Base-by-base conservation (phyloP, 2,329 filamentous ascomycete species). In the Cordyceps tenuipes region DNA sequence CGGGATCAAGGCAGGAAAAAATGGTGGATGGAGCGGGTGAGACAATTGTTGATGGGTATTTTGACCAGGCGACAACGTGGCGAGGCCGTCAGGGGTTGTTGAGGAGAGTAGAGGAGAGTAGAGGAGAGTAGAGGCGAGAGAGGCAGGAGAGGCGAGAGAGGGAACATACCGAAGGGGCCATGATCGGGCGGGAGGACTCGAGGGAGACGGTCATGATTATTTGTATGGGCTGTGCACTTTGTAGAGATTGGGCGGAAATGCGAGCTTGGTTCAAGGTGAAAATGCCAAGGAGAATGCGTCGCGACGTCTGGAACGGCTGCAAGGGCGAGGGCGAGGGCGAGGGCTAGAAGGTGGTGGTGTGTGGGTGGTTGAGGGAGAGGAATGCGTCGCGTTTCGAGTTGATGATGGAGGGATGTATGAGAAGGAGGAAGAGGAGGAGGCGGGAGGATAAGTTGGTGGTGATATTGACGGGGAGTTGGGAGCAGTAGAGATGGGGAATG, bases 101-200 rank as follows among this genome's bases (percentile, higher is more conserved):
- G 12, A 43, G 47, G 23, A 48, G 62, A 60, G 58, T 60, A 59
- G 64, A 39, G n/a, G 29, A 6, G 29, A 29, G 29, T 3, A 43
- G 34, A 26, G 17, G 36, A 26, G 62, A 60, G 58, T 60, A 59
- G 64, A 39, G n/a, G 29, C 1, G 29, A 29, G 29, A 43, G 34
- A 26, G 17, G 36, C n/a, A n/a, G n/a, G n/a, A 59, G 64, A 39
- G n/a, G 29, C 1, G 29, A 29, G 29, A 43, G 34, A 26, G 17
- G 36, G n/a, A 26, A 63, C 82, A 59, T 82, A 85, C 82, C 68
- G 82, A 84, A 52, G 81, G 79, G 62, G 81, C 81, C 82, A 85
- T 84, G 70, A 85, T 85, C 67, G 82, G 82, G 69, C 82, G 81
- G 58, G 80, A 77, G 49, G 82, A 85, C 60, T 85, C 82, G 61